Percentiles rank a stretch among this genome's conserved stretches.
These are phyloP conservation scores for Vitis hybrid DNA, from an alignment of 177 flowering plant genomes.

Conservation along the genomic window DNA sequence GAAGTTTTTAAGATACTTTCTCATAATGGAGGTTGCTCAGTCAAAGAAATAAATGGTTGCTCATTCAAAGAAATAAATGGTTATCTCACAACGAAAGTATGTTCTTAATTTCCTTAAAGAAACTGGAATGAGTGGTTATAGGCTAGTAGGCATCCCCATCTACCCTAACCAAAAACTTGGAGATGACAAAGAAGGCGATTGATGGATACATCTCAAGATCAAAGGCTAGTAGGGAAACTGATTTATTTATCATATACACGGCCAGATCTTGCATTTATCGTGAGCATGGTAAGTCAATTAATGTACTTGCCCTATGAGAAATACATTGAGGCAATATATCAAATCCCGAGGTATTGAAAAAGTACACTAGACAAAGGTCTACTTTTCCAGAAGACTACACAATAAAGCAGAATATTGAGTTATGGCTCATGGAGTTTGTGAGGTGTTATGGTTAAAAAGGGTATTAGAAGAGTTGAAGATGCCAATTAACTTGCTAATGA, in stretches of 20 bases:
- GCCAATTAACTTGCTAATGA: neutral
- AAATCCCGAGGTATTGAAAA: neutral
- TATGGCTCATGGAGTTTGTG: neutral
- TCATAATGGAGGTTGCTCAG: no score
- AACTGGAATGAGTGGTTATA: no score
- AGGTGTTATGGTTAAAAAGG: neutral
- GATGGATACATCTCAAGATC: neutral
- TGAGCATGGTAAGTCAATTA: neutral
- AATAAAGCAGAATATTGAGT: neutral
- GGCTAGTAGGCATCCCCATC: no score
- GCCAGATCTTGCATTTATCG: fast-evolving
- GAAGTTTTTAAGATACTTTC: no score
- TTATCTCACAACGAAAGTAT: no score
- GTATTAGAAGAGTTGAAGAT: no score
- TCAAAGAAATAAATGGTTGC: no score
- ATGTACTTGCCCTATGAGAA: neutral
- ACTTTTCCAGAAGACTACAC: neutral
- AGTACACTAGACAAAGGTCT: neutral
- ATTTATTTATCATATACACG: neutral
- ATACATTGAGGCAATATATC: neutral
- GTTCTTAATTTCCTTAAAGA: no score
- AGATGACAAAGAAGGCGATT: no score
- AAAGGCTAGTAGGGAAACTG: neutral
- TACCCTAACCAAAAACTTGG: no score
- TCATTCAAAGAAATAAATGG: no score